A percentile compares a stretch with the other conserved stretches of the same genome.
These are phyloP conservation scores for Penicillium mononematosum DNA, from an alignment of 495 filamentous ascomycete species.

Conservation along the genomic window DNA sequence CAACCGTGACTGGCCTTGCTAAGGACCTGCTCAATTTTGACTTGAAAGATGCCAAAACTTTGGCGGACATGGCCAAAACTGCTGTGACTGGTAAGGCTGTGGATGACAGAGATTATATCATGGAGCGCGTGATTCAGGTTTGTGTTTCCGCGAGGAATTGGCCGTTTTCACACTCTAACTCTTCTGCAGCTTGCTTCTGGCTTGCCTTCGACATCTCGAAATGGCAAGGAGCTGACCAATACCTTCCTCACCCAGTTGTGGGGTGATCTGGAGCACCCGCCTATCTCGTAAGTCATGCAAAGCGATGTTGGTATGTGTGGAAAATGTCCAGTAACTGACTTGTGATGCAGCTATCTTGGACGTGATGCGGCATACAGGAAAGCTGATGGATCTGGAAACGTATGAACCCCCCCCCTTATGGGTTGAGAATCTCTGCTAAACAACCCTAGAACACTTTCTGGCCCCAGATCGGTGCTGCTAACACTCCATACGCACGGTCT, in stretches of 20 bases:
- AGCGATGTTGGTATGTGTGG: constrained; percentile 2
- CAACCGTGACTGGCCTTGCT: constrained; percentile 34
- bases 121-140: constrained; percentile 55
- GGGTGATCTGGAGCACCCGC: constrained; percentile 69
- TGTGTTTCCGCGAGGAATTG: constrained; percentile 1
- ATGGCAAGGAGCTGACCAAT: constrained; percentile 54
- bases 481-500: constrained; percentile 69
- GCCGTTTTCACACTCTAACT: not conserved
- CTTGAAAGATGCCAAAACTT: constrained; percentile 41
- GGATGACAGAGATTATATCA: constrained; percentile 71
- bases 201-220: constrained; percentile 54
- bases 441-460: constrained; percentile 51
- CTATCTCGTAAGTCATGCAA: constrained; percentile 51
- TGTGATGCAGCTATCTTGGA: constrained; percentile 46
- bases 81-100: constrained; percentile 79
- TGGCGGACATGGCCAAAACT: constrained; percentile 55
- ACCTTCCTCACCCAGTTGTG: constrained; percentile 62
- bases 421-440: not conserved
- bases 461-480: constrained; percentile 64
- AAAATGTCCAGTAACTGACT: constrained; percentile 25
- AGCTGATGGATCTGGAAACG: constrained; percentile 70
- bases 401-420: constrained; percentile 21
- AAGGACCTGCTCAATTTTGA: constrained; percentile 43
- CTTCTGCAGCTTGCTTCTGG: constrained; percentile 37
- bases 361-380: constrained; percentile 59